Evolutionary conservation across 805 yeast species (phyloP).

Genomic region (Candida dajiaensis): DNA sequence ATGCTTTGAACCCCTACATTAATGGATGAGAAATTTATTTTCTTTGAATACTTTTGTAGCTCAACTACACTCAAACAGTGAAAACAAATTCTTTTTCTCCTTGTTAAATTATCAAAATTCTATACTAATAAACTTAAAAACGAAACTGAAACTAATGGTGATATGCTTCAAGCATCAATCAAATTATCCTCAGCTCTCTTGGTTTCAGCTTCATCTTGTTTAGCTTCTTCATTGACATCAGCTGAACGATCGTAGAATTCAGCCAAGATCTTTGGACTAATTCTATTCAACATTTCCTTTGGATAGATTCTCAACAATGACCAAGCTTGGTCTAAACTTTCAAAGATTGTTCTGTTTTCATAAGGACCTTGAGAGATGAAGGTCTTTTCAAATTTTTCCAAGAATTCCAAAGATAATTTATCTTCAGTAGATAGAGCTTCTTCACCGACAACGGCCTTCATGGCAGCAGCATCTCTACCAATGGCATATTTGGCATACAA

Average conservation of each 20-base stretch:
- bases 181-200: slow-evolving; percentile 28
- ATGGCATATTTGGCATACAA: slow-evolving; percentile 98
- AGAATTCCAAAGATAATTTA: slow-evolving; percentile 92
- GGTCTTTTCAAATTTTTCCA: slow-evolving; percentile 95
- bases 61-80: not conserved
- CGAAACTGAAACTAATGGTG: not conserved
- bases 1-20: slow-evolving; percentile 82
- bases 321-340: slow-evolving; percentile 98
- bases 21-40: slow-evolving; percentile 12
- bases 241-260: slow-evolving; percentile 93
- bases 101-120: not conserved
- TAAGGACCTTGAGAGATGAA: slow-evolving; percentile 96
- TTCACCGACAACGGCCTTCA: slow-evolving; percentile 61
- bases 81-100: not conserved
- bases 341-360: slow-evolving; percentile 91
- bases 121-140: not conserved
- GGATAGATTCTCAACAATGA: slow-evolving; percentile 96
- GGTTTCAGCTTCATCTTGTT: slow-evolving; percentile 36
- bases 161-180: slow-evolving; percentile 28
- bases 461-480: slow-evolving; percentile 40
- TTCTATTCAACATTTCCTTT: slow-evolving; percentile 96
- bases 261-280: slow-evolving; percentile 91
- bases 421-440: slow-evolving; percentile 98
- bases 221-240: slow-evolving; percentile 45
- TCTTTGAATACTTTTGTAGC: not conserved